Evolutionary conservation across 202 grass and related monocot species (phyloP), one percentile per base, ranked within the genome.

Genomic region (Cymbopogon flexuosus): DNA sequence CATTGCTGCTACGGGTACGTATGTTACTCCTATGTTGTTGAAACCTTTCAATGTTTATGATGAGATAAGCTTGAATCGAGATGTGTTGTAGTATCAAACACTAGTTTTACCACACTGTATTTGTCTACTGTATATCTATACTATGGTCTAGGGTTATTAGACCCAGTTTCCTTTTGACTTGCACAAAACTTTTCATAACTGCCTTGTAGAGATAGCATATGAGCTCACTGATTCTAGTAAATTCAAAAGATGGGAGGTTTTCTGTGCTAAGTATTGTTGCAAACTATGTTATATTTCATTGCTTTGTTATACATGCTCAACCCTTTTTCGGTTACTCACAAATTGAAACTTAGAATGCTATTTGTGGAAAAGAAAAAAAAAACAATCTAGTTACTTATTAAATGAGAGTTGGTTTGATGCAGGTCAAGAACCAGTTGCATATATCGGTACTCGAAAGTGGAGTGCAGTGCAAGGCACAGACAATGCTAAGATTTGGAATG

Each of bases 361-460:
- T 82, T 22, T 1, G 23, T 31, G 5, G 4, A 40, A 47, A 59
- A 65, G 23, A 22, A 22, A 49, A 13, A 49, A 13, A 78, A 72
- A 78, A 0, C 40, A 47, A 8, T 41, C 81, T 60, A 59, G 33
- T 42, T 64, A 37, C 52, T 65, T 39, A 73, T 58, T 61, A 5
- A 76, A 29, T 12, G 31, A 10, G n/a, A 79, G 12, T 59, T 64
- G 9, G 15, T 65, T 76, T 72, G 22, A 77, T 87, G 35, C 89
- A 99, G 96, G 63, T 87, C 80, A 96, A 68, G 83, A 96, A 71
- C 93, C 93, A 79, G 35, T 91, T 51, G 85, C 75, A 42, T 87
- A 91, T 84, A 49, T 92, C 78, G 87, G 81, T 83, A 71, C 83
- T 18, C 63, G 83, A 39, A 84, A 82, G 34, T 77, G 65, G 84